Evolutionary conservation across 805 yeast species (phyloP), one percentile per base, ranked within the genome.

Genomic region (Saturnispora besseyi): DNA sequence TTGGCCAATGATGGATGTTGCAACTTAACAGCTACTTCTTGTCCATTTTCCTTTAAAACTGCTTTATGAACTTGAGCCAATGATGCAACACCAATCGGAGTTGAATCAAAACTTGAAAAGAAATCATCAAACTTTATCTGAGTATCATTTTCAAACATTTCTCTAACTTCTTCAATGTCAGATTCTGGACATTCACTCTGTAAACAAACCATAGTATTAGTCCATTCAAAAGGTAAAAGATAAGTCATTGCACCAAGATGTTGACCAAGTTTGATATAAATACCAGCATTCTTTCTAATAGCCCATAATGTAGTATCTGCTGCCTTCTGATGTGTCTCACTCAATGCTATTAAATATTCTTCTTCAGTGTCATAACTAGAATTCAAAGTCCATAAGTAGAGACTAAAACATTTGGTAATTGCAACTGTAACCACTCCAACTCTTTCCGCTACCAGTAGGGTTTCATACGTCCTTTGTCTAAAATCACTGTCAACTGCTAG

Each of bases 11-110:
- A 76, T 0, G 99, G 99, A 64, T 90, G 98, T 65, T 93, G 99
- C 40, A 91, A 77, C 61, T 93, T 93, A 22, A 93, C 96, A 0
- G 99, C 99, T 3, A 91, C 98, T 59, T 74, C 78, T 38, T 58
- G 51, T 2, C 85, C 87, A 1, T 73, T 74, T 3, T 62, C 67
- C 50, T 69, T 74, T 48, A 90, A 62, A 2, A 65, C 74, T 0
- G 95, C 99, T 24, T 72, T 68, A 67, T 93, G 98, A 5, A 93
- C 99, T 62, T 93, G 99, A 0, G 99, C 99, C 55, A 93, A 72
- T 0, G 96, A 87, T 0, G 99, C 99, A 5, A 87, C 95, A 1
- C 99, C 99, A 40, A 93, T 81, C 0, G 99, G 99, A 9, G 62
- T 65, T 0, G 77, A 74, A 52, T 83, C 77, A 60, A 93, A 87